Percentiles rank a stretch among this genome's conserved stretches.
phyloP scores from a whole-genome alignment of 2,329 filamentous ascomycete species.

The Ophiostoma australiae region DNA sequence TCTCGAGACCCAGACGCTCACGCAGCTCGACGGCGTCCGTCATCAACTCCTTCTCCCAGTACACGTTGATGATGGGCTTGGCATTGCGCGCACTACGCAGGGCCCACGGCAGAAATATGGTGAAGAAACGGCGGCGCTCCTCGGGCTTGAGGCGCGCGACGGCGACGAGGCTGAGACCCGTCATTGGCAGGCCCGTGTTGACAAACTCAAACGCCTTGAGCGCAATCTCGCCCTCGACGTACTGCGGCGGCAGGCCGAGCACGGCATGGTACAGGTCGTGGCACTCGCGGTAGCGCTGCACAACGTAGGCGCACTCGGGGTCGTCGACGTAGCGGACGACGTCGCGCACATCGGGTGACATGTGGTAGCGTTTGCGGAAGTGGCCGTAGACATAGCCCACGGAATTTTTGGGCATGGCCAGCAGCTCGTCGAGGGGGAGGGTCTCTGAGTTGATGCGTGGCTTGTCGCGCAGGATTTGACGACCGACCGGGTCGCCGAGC shows the following conservation, averaged over 20 bases:
- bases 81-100: conserved; percentile 71
- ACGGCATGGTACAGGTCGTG: conserved; percentile 98
- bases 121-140: conserved; percentile 70
- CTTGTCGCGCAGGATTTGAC: conserved; percentile 83
- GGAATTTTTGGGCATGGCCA: conserved; percentile 63
- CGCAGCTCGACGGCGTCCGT: conserved; percentile 75
- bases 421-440: conserved; percentile 62
- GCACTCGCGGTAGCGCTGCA: conserved; percentile 95
- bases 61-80: conserved; percentile 87
- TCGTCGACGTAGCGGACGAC: conserved; percentile 87
- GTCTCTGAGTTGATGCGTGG: conserved; percentile 80
- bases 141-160: conserved; percentile 80
- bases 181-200: conserved; percentile 93
- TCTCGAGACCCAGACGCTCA: conserved; percentile 72
- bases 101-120: conserved; percentile 84
- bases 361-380: conserved; percentile 93
- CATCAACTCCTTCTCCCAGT: conserved; percentile 93
- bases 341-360: conserved; percentile 83
- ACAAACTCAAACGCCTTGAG: conserved; percentile 97
- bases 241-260: conserved; percentile 82
- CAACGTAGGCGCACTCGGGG: conserved; percentile 93
- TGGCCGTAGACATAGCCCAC: conserved; percentile 77
- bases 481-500: conserved; percentile 76
- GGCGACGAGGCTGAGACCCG: conserved; percentile 76
- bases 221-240: conserved; percentile 95